Base-by-base conservation (phyloP, 805 yeast species). In the Ogataea salicorniae region DNA sequence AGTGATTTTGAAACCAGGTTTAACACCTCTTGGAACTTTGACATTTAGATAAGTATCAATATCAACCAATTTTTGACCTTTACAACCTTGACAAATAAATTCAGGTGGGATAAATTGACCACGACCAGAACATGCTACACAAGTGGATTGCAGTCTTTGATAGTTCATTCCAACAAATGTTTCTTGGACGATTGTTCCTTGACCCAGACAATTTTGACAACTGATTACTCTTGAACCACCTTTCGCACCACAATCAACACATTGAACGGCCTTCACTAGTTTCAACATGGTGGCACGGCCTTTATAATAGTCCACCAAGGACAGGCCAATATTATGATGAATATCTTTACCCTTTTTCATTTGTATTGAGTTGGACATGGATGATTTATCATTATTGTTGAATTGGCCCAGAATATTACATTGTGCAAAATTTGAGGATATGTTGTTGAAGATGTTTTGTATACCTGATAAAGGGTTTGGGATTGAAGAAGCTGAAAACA, bases 271-370 rank as follows among this genome's bases (percentile, higher is more conserved):
- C 55, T 76, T 76, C 4, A 77, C 75, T 13, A 84, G 65, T 42
- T 77, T 78, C 23, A 84, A 68, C 62, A 77, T 82, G 33, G 78
- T 63, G 1, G 66, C 65, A 55, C 79, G 81, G 2, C 91, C 90
- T 35, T 59, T 65, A 56, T 78, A 82, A 49, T 83, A 67, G 45
- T 84, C 88, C 6, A 68, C 72, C 42, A 84, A 62, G 0, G 80
- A 59, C 39, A 83, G 79, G 26, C 68, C 66, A 42, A 81, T 68
- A 7, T 72, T 70, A 59, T 84, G 87, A 48, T 67, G 71, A 44
- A 84, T 83, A 51, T 81, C 79, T 18, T 73, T 73, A 6, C 85
- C 84, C 39, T 66, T 71, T 14, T 62, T 62, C 41, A 26, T 26
- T 26, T 26, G 31, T 26, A 26, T 26, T 26, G 31, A 4, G 13